phyloP scores from a whole-genome alignment of 2,329 filamentous ascomycete genomes.

The Gaeumannomyces tritici region DNA sequence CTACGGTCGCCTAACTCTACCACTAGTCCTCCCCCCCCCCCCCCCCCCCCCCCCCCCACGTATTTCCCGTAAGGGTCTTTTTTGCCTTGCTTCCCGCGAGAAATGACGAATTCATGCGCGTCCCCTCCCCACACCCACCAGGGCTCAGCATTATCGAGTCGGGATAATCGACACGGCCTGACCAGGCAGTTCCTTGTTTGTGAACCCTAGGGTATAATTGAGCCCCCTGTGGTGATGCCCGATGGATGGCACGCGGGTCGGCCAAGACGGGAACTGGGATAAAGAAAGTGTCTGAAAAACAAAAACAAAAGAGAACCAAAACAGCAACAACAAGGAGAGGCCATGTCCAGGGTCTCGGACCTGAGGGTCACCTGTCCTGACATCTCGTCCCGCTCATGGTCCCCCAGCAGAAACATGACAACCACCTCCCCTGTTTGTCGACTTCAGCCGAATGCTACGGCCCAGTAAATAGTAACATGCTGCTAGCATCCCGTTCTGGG shows the following conservation, averaged over 20 bases:
- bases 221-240: no score
- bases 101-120: constrained; percentile 3
- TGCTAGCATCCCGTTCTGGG: background rate
- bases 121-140: background rate
- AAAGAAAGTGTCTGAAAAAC: background rate
- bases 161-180: background rate
- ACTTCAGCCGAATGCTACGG: background rate
- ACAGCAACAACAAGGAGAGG: background rate
- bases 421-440: background rate
- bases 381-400: background rate
- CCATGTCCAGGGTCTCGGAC: background rate
- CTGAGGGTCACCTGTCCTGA: background rate
- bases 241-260: background rate
- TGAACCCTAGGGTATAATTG: no score
- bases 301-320: constrained; percentile 3
- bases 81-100: background rate
- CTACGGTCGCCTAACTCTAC: no score
- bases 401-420: background rate
- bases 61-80: no score
- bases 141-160: background rate
- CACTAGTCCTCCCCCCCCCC: no score
- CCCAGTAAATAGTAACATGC: no score
- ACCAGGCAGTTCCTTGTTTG: background rate
- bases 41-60: no score
- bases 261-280: background rate